A percentile compares a stretch with the other conserved stretches of the same genome.
Evolutionary conservation across 2,329 filamentous ascomycete genomes (phyloP).

Genomic region (Aspergillus sp.): DNA sequence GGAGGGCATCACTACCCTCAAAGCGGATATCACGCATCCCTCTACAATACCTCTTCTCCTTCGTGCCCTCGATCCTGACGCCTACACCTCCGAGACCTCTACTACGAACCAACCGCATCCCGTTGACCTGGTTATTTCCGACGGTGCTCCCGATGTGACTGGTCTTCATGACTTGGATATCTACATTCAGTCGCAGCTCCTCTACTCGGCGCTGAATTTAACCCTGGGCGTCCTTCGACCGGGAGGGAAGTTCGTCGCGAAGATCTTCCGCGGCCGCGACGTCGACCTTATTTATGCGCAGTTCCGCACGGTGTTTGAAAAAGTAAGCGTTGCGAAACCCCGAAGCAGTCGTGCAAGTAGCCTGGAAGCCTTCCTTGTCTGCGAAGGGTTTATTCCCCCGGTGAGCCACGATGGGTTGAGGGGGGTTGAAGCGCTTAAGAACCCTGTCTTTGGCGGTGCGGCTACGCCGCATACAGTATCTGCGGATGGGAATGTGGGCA

Average conservation of each 20-base stretch:
- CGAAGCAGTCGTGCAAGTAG: conserved; percentile 91
- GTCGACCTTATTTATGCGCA: conserved; percentile 95
- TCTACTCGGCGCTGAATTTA: conserved; percentile 88
- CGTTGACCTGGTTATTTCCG: conserved; percentile 88
- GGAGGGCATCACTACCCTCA: conserved; percentile 81
- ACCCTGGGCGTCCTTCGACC: conserved; percentile 86
- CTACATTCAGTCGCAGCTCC: conserved; percentile 90
- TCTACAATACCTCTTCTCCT: conserved; percentile 51
- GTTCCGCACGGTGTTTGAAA: conserved; percentile 79
- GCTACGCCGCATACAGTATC: conserved; percentile 18
- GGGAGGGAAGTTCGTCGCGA: conserved; percentile 92
- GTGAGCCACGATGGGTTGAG: conserved; percentile 39
- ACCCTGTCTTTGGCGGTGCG: conserved; percentile 33
- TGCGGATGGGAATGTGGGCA: conserved; percentile 22
- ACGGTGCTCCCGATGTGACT: conserved; percentile 93
- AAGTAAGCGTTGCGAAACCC: conserved; percentile 86
- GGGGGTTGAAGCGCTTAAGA: conserved; percentile 31
- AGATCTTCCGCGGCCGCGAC: conserved; percentile 91
- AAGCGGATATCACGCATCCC: conserved; percentile 94
- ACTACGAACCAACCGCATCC: conserved; percentile 56
- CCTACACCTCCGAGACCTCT: conserved; percentile 37
- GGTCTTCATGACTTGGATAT: conserved; percentile 96
- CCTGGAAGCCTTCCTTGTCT: conserved; percentile 94
- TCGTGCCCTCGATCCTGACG: conserved; percentile 67
- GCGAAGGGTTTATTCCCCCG: conserved; percentile 75